These are phyloP conservation scores for Tetrastigma voinierianum DNA, from an alignment of 164 flowering plant genomes.

Conservation along the genomic window DNA sequence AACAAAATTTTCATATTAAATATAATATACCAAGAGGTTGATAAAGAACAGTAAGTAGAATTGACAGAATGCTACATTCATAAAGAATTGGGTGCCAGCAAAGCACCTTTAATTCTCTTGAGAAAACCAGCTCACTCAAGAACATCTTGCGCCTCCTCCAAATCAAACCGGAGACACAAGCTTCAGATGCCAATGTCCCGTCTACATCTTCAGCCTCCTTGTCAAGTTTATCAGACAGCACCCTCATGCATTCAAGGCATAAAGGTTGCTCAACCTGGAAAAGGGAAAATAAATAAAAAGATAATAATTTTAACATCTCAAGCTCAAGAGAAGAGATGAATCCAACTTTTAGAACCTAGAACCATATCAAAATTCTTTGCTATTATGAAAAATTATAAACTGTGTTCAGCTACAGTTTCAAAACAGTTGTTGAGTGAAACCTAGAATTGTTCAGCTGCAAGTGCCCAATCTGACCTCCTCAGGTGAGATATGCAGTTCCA, in stretches of 20 bases:
- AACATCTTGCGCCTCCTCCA: constrained; percentile 69
- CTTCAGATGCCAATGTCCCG: constrained; percentile 95
- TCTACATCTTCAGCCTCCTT: constrained; percentile 96
- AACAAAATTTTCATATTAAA: too few species aligned
- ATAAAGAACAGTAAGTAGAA: not conserved
- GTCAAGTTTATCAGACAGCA: constrained; percentile 90
- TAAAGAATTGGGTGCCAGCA: not conserved
- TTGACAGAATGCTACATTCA: not conserved
- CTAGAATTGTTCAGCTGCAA: constrained; percentile 66
- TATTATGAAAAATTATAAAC: not conserved
- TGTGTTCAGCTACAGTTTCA: constrained; percentile 75
- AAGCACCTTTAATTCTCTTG: constrained; percentile 85
- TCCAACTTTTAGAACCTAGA: not conserved
- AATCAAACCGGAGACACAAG: constrained; percentile 91
- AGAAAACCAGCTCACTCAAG: constrained; percentile 91
- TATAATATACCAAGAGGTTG: too few species aligned
- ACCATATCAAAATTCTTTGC: not conserved
- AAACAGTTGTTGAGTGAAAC: constrained; percentile 79
- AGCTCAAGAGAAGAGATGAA: not conserved
- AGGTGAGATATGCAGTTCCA: constrained; percentile 40
- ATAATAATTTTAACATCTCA: not conserved
- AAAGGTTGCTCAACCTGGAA: constrained; percentile 93
- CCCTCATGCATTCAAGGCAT: constrained; percentile 96
- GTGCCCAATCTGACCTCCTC: constrained; percentile 49
- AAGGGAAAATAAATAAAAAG: not conserved